Evolutionary conservation across 2,329 filamentous ascomycete genomes (phyloP), one percentile per base, ranked within the genome.

Genomic region (Talaromyces verruculosus): DNA sequence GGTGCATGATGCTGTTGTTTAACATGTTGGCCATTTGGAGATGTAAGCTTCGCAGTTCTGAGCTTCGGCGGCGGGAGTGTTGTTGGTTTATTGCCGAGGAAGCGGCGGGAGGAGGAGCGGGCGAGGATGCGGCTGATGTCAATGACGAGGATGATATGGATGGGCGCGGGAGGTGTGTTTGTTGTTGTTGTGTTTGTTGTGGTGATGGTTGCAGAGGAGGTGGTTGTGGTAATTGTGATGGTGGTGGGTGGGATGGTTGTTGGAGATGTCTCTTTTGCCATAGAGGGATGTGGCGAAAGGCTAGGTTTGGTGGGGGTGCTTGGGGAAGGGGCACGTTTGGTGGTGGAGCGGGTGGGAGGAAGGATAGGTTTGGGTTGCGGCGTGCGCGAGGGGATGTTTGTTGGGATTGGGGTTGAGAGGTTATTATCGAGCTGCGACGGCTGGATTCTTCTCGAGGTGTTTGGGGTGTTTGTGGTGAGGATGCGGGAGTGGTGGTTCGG

Each of bases 311-410:
- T 17, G 72, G 72, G 5, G 72, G 72, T 10, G 73, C 67, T 51
- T 69, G 68, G 7, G 72, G 72, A 2, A 74, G 66, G 10, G 72
- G 72, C n/a, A 69, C 71, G 57, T 72, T 66, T 28, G 72, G 72
- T 8, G 72, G 72, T 11, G 72, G 72, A 3, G 71, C 68, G 3
- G 72, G 72, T 8, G 72, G 71, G 6, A 70, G 68, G 35, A 72
- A 62, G 11, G 68, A 65, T 11, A 73, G 58, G 13, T 72, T 69
- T 11, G 69, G 68, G 35, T 70, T 69, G 63, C 70, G 70, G 25
- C 67, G 72, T 17, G 62, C 45, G 47, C 65, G 65, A 53, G 61
- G 61, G 5, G 57, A 61, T 4, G 57, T 64, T 41, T 64, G 65
- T 45, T 64, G 65, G 8, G 35, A 58, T 25, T 58, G 58, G n/a